A percentile compares a stretch with the other conserved stretches of the same genome.
Evolutionary conservation across 140 eudicot species (phyloP).

Genomic region (Senecio squalidus): DNA sequence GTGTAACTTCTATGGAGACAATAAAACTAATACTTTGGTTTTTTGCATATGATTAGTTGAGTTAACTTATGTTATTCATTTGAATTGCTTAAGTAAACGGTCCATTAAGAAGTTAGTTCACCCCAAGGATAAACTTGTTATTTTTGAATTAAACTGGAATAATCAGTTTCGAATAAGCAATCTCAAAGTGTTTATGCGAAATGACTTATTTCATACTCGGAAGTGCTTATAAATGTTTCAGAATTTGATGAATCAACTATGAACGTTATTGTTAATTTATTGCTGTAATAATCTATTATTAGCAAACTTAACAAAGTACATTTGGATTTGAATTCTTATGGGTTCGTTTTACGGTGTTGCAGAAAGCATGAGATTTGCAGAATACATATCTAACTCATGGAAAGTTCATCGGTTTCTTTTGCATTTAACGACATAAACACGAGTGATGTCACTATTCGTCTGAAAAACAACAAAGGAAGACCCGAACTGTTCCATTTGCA

Average conservation of each 20-base stretch:
- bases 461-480: conserved; percentile 50
- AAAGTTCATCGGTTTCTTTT: conserved; percentile 23
- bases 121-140: too few relatives aligned
- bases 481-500: conserved; percentile 44
- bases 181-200: too few relatives aligned
- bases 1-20: neutral
- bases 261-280: neutral
- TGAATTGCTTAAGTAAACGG: too few relatives aligned
- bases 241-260: neutral
- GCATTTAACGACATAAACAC: conserved; percentile 42
- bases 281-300: neutral
- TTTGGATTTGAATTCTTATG: neutral
- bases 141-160: too few relatives aligned
- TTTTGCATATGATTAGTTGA: neutral
- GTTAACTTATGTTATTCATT: neutral
- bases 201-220: too few relatives aligned
- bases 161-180: too few relatives aligned
- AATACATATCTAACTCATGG: conserved; percentile 44
- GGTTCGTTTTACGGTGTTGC: conserved; percentile 17
- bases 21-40: neutral
- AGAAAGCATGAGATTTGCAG: conserved; percentile 48
- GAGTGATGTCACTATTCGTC: conserved; percentile 46
- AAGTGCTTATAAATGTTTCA: neutral
- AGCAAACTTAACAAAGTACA: neutral
- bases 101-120: too few relatives aligned